Evolutionary conservation across 495 filamentous ascomycete species (phyloP).

Genomic region (Astrothelium macrocarpum): DNA sequence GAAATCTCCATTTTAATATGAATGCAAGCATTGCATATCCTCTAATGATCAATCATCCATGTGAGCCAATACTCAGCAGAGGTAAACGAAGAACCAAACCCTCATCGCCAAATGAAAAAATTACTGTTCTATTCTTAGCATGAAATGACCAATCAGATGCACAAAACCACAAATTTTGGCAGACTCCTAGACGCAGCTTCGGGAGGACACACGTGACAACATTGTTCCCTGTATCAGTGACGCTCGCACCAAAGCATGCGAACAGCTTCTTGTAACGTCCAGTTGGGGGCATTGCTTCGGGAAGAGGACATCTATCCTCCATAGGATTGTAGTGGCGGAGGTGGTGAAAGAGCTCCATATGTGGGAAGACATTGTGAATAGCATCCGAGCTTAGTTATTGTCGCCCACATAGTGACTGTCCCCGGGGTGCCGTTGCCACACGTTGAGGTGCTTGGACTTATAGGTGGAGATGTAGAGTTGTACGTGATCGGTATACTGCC

Average conservation of each 20-base stretch:
- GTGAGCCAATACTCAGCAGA: neutral
- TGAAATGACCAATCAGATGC: neutral
- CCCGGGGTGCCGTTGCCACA: neutral
- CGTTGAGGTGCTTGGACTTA: neutral
- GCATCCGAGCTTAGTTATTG: neutral
- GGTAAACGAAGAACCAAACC: neutral
- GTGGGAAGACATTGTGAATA: neutral
- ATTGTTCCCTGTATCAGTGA: neutral
- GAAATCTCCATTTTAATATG: neutral
- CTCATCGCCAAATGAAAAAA: neutral
- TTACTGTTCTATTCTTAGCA: neutral
- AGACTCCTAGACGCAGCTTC: neutral
- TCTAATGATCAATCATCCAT: neutral
- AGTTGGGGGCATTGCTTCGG: too few relatives aligned
- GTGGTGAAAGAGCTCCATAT: neutral
- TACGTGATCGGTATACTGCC: neutral
- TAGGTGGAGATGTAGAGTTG: neutral
- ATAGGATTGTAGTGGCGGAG: neutral
- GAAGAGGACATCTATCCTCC: neutral
- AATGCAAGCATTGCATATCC: neutral
- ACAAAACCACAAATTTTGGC: neutral
- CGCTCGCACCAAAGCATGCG: neutral
- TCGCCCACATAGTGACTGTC: neutral
- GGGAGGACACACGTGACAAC: neutral
- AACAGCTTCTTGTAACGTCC: too few relatives aligned